Conservation (phyloP, 106 monocot genomes). For the Allium sativum region DNA sequence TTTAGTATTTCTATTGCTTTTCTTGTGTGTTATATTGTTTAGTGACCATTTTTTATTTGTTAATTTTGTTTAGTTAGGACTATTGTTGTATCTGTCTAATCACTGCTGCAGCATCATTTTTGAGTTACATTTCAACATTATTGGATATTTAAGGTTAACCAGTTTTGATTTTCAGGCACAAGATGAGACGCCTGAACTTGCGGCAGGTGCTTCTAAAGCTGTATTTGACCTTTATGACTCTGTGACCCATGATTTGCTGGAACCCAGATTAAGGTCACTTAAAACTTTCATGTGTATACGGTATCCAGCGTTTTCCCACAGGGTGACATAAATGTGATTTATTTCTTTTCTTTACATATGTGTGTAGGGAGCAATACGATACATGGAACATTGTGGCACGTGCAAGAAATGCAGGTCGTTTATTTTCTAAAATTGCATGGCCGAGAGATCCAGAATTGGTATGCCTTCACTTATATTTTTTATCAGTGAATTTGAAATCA, state of each 20-base stretch:
- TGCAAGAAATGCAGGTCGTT: slow-evolving; percentile 75
- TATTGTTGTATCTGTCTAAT: too few relatives aligned
- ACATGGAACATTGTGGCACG: slow-evolving; percentile 78
- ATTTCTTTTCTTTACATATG: background rate
- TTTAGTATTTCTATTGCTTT: too few relatives aligned
- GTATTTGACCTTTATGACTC: slow-evolving; percentile 76
- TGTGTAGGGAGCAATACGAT: slow-evolving; percentile 78
- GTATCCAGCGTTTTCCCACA: too few relatives aligned
- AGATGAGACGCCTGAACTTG: slow-evolving; percentile 66
- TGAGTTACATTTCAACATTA: too few relatives aligned
- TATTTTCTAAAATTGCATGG: slow-evolving; percentile 81
- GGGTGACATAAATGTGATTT: too few relatives aligned
- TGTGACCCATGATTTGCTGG: slow-evolving; percentile 69
- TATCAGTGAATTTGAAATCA: background rate
- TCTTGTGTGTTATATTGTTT: too few relatives aligned
- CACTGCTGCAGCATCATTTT: too few relatives aligned
- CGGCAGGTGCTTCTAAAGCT: slow-evolving; percentile 69
- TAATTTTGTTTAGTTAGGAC: too few relatives aligned
- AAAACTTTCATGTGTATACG: background rate
- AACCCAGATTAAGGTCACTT: slow-evolving; percentile 53
- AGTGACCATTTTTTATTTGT: too few relatives aligned
- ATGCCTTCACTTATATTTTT: slow-evolving; percentile 11
- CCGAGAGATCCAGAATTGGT: slow-evolving; percentile 77
- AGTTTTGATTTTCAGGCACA: slow-evolving; percentile 34
- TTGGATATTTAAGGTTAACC: too few relatives aligned